Evolutionary conservation across 1,284 basidiomycete species (phyloP).

Genomic region (Heliocybe sulcata): DNA sequence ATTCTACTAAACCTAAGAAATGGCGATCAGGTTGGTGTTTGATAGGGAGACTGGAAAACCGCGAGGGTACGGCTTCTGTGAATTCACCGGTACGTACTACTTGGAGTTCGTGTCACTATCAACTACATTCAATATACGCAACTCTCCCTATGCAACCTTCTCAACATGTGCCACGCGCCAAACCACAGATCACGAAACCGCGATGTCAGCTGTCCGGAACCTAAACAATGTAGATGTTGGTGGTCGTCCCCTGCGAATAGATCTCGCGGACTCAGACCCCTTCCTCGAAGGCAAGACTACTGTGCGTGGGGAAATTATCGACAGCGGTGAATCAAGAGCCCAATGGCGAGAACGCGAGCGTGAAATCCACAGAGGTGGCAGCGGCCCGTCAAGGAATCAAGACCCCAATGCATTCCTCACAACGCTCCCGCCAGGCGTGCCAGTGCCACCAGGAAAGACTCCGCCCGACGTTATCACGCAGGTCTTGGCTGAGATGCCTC

Average conservation of each 20-base stretch:
- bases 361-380: slow-evolving; percentile 20
- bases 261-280: slow-evolving; percentile 48
- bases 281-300: slow-evolving; percentile 45
- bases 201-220: slow-evolving; percentile 71
- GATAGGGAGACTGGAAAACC: slow-evolving; percentile 94
- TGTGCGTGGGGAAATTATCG: slow-evolving; percentile 55
- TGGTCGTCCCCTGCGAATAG: slow-evolving; percentile 67
- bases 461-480: slow-evolving; percentile 85
- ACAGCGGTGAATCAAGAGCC: slow-evolving; percentile 47
- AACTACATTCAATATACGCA: slow-evolving; percentile 6
- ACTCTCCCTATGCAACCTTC: neutral
- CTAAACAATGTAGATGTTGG: slow-evolving; percentile 67
- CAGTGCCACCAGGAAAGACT: slow-evolving; percentile 68
- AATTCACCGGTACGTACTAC: slow-evolving; percentile 80
- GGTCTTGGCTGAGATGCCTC: slow-evolving; percentile 80
- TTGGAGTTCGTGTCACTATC: slow-evolving; percentile 31
- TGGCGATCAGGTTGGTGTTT: slow-evolving; percentile 77
- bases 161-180: neutral
- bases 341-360: slow-evolving; percentile 47
- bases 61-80: slow-evolving; percentile 96
- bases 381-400: slow-evolving; percentile 7
- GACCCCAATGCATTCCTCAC: slow-evolving; percentile 53
- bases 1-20: neutral
- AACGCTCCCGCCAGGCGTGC: slow-evolving; percentile 72
- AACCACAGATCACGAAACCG: slow-evolving; percentile 83